These are phyloP conservation scores for Suhomyces terraborum DNA, from an alignment of 1,139 yeast genomes.

Conservation along the genomic window DNA sequence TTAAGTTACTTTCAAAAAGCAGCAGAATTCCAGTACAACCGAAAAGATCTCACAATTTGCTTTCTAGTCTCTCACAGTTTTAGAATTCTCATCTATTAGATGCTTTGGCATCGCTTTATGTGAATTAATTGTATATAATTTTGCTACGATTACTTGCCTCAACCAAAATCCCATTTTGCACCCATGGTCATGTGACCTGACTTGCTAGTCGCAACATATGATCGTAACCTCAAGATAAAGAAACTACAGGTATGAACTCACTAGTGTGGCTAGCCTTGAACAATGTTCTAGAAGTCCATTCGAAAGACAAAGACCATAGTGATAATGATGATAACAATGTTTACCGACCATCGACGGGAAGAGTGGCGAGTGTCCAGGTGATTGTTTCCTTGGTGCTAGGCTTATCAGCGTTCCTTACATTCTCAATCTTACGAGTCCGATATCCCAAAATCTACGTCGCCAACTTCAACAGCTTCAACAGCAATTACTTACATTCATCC, in stretches of 20 bases:
- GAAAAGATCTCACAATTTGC: too few relatives aligned
- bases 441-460: constrained; percentile 75
- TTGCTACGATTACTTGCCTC: too few relatives aligned
- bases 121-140: too few relatives aligned
- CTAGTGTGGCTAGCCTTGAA: neutral
- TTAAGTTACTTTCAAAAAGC: too few relatives aligned
- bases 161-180: too few relatives aligned
- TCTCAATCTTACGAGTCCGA: constrained; percentile 62
- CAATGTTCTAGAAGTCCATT: neutral
- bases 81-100: too few relatives aligned
- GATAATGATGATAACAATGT: constrained; percentile 6
- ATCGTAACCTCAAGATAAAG: neutral
- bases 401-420: constrained; percentile 59
- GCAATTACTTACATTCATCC: constrained; percentile 46
- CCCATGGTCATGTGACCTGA: constrained; percentile 4
- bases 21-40: too few relatives aligned
- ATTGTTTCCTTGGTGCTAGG: constrained; percentile 67
- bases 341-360: constrained; percentile 32
- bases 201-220: neutral
- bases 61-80: too few relatives aligned
- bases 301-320: neutral
- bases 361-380: constrained; percentile 55
- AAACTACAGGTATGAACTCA: neutral
- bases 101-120: too few relatives aligned
- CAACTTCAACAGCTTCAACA: constrained; percentile 47